A percentile compares a stretch with the other conserved stretches of the same genome.
Conservation (phyloP, 2,329 filamentous ascomycete genomes). For the Alternaria gansuensis region DNA sequence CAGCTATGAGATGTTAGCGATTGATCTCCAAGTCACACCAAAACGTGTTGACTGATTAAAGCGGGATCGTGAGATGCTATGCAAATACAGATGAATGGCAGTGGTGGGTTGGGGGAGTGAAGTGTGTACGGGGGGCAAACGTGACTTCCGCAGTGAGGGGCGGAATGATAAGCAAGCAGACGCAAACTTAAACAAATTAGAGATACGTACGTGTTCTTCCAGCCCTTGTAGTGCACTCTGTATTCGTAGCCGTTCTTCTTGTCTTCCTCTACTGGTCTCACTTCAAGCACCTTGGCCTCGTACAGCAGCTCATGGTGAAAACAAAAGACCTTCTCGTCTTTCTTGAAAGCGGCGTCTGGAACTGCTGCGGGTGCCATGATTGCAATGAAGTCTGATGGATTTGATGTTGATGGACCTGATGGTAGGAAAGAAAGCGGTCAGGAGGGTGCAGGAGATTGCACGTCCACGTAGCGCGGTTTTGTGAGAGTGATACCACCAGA, state of each 20-base stretch:
- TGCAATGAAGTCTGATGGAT: conserved; percentile 20
- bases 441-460: conserved; percentile 21
- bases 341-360: conserved; percentile 65
- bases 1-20: conserved; percentile 64
- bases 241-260: conserved; percentile 83
- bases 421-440: conserved; percentile 24
- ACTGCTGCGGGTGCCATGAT: conserved; percentile 63
- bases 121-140: conserved; percentile 24
- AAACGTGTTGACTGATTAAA: not conserved
- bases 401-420: conserved; percentile 22
- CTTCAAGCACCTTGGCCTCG: conserved; percentile 92
- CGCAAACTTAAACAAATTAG: conserved; percentile 6
- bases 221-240: conserved; percentile 97
- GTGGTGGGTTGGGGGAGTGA: conserved; percentile 15
- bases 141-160: conserved; percentile 15
- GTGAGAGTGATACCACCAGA: conserved; percentile 11
- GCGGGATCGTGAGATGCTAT: not conserved
- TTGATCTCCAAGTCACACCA: not conserved
- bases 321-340: conserved; percentile 93
- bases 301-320: conserved; percentile 98
- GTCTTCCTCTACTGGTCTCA: conserved; percentile 67
- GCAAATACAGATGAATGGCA: conserved; percentile 3
- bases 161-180: conserved; percentile 3
- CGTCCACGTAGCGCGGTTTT: conserved; percentile 32
- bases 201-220: conserved; percentile 87